These are phyloP conservation scores for Pseudogymnoascus sp. DNA, from an alignment of 2,329 filamentous ascomycete genomes.

Conservation along the genomic window DNA sequence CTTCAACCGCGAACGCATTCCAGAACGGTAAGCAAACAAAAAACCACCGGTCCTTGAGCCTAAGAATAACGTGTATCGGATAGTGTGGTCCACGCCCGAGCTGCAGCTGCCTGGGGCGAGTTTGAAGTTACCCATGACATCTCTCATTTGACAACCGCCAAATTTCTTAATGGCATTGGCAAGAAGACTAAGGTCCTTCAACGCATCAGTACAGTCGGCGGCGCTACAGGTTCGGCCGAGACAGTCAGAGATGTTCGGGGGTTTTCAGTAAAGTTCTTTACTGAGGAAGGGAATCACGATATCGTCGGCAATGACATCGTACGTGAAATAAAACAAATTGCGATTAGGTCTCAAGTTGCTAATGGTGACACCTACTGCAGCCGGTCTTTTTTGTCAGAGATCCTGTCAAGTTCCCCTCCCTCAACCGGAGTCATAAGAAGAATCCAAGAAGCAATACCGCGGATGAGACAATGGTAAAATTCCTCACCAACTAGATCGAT, in stretches of 20 bases:
- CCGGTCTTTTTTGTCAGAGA: constrained; percentile 43
- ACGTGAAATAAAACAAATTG: background rate
- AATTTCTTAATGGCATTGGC: constrained; percentile 50
- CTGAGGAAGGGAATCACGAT: constrained; percentile 44
- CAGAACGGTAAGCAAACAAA: constrained; percentile 10
- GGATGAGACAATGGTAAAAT: constrained; percentile 33
- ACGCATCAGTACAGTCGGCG: constrained; percentile 48
- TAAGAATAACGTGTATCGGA: background rate
- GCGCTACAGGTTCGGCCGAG: constrained; percentile 39
- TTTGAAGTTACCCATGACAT: constrained; percentile 17
- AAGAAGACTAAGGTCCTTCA: constrained; percentile 60
- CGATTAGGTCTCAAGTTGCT: background rate
- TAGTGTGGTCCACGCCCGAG: constrained; percentile 54
- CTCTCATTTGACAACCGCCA: constrained; percentile 14
- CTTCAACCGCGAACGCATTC: constrained; percentile 11
- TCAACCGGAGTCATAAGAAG: constrained; percentile 41
- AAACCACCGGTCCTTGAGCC: background rate
- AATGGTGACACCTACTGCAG: constrained; percentile 13
- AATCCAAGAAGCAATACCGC: constrained; percentile 33
- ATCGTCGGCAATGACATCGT: constrained; percentile 38
- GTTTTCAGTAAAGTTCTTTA: constrained; percentile 44
- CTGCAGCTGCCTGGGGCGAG: constrained; percentile 26
- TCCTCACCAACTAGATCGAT: background rate
- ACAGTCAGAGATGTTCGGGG: constrained; percentile 42
- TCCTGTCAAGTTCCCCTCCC: constrained; percentile 41